A percentile compares a stretch with the other conserved stretches of the same genome.
phyloP scores from a whole-genome alignment of 139 green algal species.

The Zygnema cylindricum region DNA sequence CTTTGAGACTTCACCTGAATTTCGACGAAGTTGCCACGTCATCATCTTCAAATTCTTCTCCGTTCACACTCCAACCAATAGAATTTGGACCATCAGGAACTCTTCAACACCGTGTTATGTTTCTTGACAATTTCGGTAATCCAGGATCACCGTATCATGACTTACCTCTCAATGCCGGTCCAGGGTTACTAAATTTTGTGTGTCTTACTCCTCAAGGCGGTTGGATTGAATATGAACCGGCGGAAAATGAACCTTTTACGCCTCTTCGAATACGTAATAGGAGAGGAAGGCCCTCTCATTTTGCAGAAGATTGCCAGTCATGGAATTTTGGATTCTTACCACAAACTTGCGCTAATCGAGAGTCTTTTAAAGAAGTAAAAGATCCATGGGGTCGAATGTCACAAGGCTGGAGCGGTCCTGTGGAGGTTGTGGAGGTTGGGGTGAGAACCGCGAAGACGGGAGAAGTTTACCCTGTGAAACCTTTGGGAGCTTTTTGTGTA shows the following conservation, averaged over 20 bases:
- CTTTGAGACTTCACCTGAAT: background rate
- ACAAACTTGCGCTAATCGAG: slow-evolving; percentile 16
- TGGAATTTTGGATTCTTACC: slow-evolving; percentile 45
- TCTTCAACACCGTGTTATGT: slow-evolving; percentile 17
- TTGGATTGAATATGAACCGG: slow-evolving; percentile 31
- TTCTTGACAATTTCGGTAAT: background rate
- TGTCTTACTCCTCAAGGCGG: slow-evolving; percentile 20
- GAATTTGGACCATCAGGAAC: background rate
- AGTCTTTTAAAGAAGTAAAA: background rate
- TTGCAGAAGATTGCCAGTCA: slow-evolving; percentile 20
- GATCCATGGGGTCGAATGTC: background rate
- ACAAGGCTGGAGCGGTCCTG: background rate
- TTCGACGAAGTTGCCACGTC: background rate
- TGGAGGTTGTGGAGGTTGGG: slow-evolving; percentile 44
- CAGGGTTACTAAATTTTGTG: slow-evolving; percentile 32
- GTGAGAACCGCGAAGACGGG: slow-evolving; percentile 10
- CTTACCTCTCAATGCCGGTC: slow-evolving; percentile 26
- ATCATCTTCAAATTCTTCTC: too few relatives aligned
- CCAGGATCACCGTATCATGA: slow-evolving; percentile 27
- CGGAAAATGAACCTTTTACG: slow-evolving; percentile 31
- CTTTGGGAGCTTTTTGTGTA: slow-evolving; percentile 17
- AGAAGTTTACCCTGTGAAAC: slow-evolving; percentile 44
- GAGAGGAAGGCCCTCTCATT: slow-evolving; percentile 30
- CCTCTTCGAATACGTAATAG: slow-evolving; percentile 13
- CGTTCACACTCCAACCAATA: background rate